Base-by-base conservation (phyloP, 176 grass and related monocot species). In the Oryza longistaminata region DNA sequence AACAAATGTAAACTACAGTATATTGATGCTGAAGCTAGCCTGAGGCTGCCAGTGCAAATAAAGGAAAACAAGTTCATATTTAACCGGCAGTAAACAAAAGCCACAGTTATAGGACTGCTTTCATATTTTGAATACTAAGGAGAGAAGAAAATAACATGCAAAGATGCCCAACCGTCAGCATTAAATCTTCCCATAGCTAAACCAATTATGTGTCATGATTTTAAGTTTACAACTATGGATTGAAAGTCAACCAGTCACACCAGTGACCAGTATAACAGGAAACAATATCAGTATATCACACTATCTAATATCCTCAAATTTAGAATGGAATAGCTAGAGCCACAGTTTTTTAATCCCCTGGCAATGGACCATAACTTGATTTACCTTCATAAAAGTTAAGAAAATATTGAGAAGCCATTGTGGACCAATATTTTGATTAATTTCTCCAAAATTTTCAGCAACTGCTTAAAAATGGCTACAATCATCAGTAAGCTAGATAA, bases 401-500 rank as follows among this genome's bases (percentile, higher is more conserved):
- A 62, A 62, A 80, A 48, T 21, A 48, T 62, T 26, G 21, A 34
- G 68, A 12, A 6, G 1, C 2, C 0, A 21, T 58, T 4, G 73
- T 21, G 14, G 65, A 66, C 15, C 11, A 70, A 77, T 21, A 66
- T 16, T 71, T 21, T 1, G 26, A 27, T 27, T 22, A 27, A n/a
- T 21, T 37, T 53, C 22, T 74, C 52, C 44, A 66, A 40, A 53
- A 73, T 26, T 43, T 25, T 60, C 39, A 53, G 43, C 65, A 21
- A 11, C 40, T 61, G 22, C 6, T 72, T 37, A 71, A 74, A 11
- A 73, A 50, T 31, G 9, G 24, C 5, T 37, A 45, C 16, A 62
- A 87, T 34, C 12, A 2, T 14, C 26, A 53, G 19, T 19, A 76
- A 71, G 64, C 22, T 50, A 80, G 40, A 55, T 65, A 82, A 76